Conservation (phyloP, 2,329 filamentous ascomycete species). For the Claviceps fusiformis region DNA sequence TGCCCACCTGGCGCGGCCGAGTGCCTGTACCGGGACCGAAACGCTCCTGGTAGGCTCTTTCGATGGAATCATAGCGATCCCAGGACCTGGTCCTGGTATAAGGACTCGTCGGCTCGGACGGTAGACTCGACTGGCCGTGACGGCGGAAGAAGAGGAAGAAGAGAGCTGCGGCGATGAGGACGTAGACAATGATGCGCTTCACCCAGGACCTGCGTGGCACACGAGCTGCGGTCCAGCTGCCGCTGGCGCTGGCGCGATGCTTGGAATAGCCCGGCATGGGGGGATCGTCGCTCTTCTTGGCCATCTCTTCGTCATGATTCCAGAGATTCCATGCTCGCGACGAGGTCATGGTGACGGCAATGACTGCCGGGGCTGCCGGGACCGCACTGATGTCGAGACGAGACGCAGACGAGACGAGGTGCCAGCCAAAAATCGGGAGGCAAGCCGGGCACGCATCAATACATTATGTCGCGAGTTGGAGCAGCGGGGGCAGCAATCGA, state of each 20-base stretch:
- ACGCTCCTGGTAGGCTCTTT: background rate
- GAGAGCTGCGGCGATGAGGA: conserved; percentile 35
- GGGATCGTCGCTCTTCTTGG: conserved; percentile 48
- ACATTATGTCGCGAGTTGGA: background rate
- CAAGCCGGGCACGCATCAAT: background rate
- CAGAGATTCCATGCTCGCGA: conserved; percentile 23
- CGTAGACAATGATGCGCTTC: conserved; percentile 35
- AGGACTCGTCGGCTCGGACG: background rate
- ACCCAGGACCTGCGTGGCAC: conserved; percentile 37
- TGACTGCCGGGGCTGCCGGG: no score
- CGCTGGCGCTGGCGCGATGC: conserved; percentile 1
- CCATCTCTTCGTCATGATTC: conserved; percentile 39
- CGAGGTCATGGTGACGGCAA: conserved; percentile 3
- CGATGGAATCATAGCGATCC: background rate
- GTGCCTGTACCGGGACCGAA: background rate
- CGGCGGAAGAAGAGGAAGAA: conserved; percentile 31
- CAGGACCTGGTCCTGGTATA: background rate
- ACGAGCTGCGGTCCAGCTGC: conserved; percentile 28
- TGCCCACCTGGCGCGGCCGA: no score
- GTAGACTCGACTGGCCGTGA: conserved; percentile 12
- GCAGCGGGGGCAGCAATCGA: background rate
- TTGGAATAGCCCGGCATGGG: conserved; percentile 6
- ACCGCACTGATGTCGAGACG: background rate
- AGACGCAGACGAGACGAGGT: background rate
- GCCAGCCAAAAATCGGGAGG: no score